These are phyloP conservation scores for Phaffomyces opuntiae DNA, from an alignment of 805 yeast genomes.

Conservation along the genomic window DNA sequence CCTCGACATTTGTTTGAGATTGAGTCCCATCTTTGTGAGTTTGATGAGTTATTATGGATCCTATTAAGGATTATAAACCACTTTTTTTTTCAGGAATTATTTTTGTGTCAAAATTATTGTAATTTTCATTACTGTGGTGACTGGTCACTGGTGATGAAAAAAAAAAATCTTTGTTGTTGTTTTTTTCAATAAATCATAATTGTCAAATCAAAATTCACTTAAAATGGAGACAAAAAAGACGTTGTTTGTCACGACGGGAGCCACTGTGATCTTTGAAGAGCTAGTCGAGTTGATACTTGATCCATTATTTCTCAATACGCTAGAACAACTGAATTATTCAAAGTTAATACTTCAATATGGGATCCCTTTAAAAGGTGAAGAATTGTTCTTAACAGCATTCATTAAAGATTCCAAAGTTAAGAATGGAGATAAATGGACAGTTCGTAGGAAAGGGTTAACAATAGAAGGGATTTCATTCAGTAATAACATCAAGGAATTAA, in stretches of 20 bases:
- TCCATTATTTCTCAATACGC: conserved; percentile 26
- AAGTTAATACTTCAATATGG: conserved; percentile 58
- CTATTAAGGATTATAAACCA: neutral
- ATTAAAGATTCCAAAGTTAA: neutral
- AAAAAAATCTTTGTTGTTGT: neutral
- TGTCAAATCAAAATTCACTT: no score
- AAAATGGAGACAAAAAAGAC: conserved; percentile 5
- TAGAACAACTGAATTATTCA: conserved; percentile 32
- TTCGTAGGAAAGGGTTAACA: conserved; percentile 10
- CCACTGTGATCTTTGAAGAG: conserved; percentile 72
- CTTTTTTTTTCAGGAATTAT: neutral
- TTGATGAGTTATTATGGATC: no score
- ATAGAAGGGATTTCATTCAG: conserved; percentile 45
- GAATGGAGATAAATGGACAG: neutral
- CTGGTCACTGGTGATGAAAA: no score
- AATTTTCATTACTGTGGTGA: neutral
- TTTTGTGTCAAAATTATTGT: no score
- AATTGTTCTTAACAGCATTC: conserved; percentile 15
- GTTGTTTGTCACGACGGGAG: conserved; percentile 75
- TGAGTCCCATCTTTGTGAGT: neutral
- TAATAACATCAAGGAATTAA: conserved; percentile 32
- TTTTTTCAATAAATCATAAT: neutral
- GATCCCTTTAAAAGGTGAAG: conserved; percentile 22
- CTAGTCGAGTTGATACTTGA: conserved; percentile 42
- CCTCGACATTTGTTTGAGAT: neutral